Base-by-base conservation (phyloP, 352 stramenopile species). In the Salisapilia sapeloensis region DNA sequence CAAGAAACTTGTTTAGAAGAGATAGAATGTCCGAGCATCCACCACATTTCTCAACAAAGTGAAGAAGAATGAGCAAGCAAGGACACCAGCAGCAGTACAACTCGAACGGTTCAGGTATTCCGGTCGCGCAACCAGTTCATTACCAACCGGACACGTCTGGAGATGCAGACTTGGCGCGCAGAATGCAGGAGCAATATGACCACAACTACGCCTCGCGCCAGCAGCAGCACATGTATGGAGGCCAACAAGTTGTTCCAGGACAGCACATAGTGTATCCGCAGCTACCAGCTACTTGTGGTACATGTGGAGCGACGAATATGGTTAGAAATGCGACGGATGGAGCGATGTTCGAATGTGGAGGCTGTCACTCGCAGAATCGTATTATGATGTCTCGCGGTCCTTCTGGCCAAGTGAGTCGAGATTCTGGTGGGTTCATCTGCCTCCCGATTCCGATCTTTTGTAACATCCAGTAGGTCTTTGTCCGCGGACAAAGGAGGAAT, bases 381-480 rank as follows among this genome's bases (percentile, higher is more conserved):
- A 84, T 84, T 35, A 30, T 62, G 17, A 29, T 30, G 4, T 10
- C 38, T 21, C 24, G 23, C 26, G 12, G 8, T 29, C 9, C 2
- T 23, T 28, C 6, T 18, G 8, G 8, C n/a, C n/a, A n/a, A n/a
- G n/a, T 32, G 4, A 24, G 27, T 23, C 65, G 46, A n/a, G 53
- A 47, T 2, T 43, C 33, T 10, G 42, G 33, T 26, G 58, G 43
- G 24, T 64, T 46, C 35, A 31, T 59, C 22, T 66, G 64, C 30
- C 28, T 84, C 7, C 69, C 69, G 20, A 51, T 84, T 23, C 69
- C 69, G 11, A 42, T 84, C 29, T 55, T 84, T 28, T 84, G 69
- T 51, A 55, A 19, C 38, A 57, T 81, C 34, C 67, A 72, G 63
- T 79, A 47, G 35, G 24, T n/a, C n/a, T n/a, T n/a, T n/a, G n/a